Conservation (phyloP, 306 rosid species). For the Cicer arietinum region DNA sequence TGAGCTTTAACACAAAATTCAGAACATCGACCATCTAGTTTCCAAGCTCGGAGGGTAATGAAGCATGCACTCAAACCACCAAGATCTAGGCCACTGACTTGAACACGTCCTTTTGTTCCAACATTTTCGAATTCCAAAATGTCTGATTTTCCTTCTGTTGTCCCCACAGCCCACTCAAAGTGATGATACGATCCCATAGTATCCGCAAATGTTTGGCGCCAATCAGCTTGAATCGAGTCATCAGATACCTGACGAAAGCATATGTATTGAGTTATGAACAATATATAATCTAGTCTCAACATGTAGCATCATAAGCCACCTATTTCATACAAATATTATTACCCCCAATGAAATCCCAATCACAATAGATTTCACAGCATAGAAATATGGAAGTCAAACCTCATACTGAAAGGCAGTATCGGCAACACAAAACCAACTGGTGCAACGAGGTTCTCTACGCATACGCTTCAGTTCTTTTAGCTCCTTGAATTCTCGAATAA, state of each 20-base stretch:
- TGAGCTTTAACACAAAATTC: constrained; percentile 96
- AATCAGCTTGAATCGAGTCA: constrained; percentile 87
- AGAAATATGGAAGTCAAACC: constrained; percentile 62
- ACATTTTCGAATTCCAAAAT: constrained; percentile 93
- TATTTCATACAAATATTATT: constrained; percentile 27
- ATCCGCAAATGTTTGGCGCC: constrained; percentile 89
- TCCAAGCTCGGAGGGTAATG: constrained; percentile 93
- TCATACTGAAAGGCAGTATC: constrained; percentile 93
- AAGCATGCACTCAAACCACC: constrained; percentile 82
- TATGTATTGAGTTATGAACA: constrained; percentile 31
- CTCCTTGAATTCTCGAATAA: constrained; percentile 97
- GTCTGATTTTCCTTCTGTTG: constrained; percentile 93
- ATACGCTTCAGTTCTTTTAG: constrained; percentile 94
- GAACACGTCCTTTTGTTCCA: constrained; percentile 83
- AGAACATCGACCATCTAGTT: constrained; percentile 88
- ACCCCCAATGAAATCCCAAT: constrained; percentile 36
- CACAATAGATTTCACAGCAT: constrained; percentile 38
- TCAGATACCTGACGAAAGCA: constrained; percentile 72
- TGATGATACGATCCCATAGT: constrained; percentile 80
- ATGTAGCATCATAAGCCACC: constrained; percentile 27
- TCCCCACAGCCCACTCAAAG: constrained; percentile 99
- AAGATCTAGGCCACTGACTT: constrained; percentile 80
- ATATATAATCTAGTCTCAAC: constrained; percentile 16
- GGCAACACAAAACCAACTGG: constrained; percentile 96
- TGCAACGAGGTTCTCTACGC: constrained; percentile 93